phyloP scores from a whole-genome alignment of 805 yeast genomes.

The Candida boleticola region DNA sequence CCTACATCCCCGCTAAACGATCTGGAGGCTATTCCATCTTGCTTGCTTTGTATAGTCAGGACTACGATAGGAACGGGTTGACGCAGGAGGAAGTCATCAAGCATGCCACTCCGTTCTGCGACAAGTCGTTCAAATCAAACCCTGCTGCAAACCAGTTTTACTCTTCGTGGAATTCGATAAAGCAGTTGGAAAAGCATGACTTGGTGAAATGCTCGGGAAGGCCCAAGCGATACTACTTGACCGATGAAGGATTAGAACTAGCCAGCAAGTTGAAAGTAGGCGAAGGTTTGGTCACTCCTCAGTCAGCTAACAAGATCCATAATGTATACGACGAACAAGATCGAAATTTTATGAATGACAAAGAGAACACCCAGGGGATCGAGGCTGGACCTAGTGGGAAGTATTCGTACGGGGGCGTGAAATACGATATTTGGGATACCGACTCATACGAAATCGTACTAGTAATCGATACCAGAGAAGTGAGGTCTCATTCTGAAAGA shows the following conservation, averaged over 20 bases:
- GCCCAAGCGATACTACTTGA: slow-evolving; percentile 59
- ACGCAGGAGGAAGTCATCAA: slow-evolving; percentile 58
- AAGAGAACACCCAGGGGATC: not conserved
- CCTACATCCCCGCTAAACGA: slow-evolving; percentile 68
- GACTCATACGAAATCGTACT: slow-evolving; percentile 60
- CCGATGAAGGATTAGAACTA: slow-evolving; percentile 65
- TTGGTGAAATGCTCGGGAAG: slow-evolving; percentile 56
- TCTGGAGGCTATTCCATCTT: slow-evolving; percentile 87
- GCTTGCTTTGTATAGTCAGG: slow-evolving; percentile 53
- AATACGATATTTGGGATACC: slow-evolving; percentile 58
- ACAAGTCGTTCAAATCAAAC: slow-evolving; percentile 55
- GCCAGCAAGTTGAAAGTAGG: slow-evolving; percentile 56
- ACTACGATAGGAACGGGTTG: slow-evolving; percentile 52
- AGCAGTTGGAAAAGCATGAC: slow-evolving; percentile 59
- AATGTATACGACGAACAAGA: not conserved
- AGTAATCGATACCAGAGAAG: slow-evolving; percentile 78
- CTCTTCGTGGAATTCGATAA: slow-evolving; percentile 74
- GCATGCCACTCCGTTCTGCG: slow-evolving; percentile 54
- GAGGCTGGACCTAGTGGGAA: not conserved
- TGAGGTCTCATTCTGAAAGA: slow-evolving; percentile 65
- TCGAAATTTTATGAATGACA: not conserved
- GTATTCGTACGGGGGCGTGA: slow-evolving; percentile 18
- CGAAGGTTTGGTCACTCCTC: slow-evolving; percentile 30
- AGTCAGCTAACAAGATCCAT: not conserved
- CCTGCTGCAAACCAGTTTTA: slow-evolving; percentile 61